Evolutionary conservation across 2,329 filamentous ascomycete genomes (phyloP).

Genomic region (Penicillium sp.): DNA sequence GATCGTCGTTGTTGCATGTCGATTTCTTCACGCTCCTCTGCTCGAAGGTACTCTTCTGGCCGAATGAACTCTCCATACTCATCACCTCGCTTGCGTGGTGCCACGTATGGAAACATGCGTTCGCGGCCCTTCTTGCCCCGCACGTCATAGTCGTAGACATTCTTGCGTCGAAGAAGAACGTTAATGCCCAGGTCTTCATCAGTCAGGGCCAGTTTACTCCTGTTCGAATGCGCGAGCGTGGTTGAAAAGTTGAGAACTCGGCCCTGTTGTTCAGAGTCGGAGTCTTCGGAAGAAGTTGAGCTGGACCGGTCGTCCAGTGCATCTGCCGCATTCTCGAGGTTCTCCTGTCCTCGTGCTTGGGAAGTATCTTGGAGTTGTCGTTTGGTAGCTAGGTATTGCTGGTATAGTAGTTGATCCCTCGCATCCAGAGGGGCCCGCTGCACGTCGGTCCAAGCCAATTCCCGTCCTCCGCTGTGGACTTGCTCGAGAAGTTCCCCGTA

Average conservation of each 20-base stretch:
- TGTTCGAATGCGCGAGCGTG: slow-evolving; percentile 79
- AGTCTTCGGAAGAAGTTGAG: slow-evolving; percentile 86
- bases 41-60: slow-evolving; percentile 89
- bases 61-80: slow-evolving; percentile 95
- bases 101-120: slow-evolving; percentile 86
- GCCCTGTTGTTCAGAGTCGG: slow-evolving; percentile 87
- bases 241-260: slow-evolving; percentile 88
- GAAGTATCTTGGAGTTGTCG: slow-evolving; percentile 83
- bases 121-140: slow-evolving; percentile 90
- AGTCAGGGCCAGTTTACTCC: slow-evolving; percentile 83
- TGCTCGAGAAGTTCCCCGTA: slow-evolving; percentile 68
- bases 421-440: slow-evolving; percentile 71
- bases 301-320: slow-evolving; percentile 77
- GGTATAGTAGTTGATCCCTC: slow-evolving; percentile 79
- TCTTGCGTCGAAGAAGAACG: slow-evolving; percentile 84
- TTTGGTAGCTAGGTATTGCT: slow-evolving; percentile 90
- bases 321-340: slow-evolving; percentile 77
- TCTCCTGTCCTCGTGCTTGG: slow-evolving; percentile 70
- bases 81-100: slow-evolving; percentile 78
- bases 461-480: slow-evolving; percentile 68
- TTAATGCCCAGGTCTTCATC: slow-evolving; percentile 94
- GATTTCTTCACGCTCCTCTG: slow-evolving; percentile 83
- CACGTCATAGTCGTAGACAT: slow-evolving; percentile 92
- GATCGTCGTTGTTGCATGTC: slow-evolving; percentile 66
- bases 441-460: slow-evolving; percentile 66